Evolutionary conservation across 139 green algal species (phyloP).

Genomic region (Chlamydomonas eustigma): DNA sequence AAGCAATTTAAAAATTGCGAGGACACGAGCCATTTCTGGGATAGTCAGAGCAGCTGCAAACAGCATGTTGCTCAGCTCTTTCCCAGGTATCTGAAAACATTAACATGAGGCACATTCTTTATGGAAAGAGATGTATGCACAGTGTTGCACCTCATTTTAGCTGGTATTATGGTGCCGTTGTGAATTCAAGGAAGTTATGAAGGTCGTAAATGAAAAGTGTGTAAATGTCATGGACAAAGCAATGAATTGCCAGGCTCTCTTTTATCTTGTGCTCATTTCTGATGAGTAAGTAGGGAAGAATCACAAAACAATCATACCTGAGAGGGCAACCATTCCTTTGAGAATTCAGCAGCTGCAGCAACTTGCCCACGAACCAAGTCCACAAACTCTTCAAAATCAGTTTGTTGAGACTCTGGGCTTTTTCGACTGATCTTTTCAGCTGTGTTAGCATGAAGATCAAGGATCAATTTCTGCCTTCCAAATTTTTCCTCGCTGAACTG

Average conservation of each 20-base stretch:
- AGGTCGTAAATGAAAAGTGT: no score
- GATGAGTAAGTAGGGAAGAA: no score
- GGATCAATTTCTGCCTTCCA: background rate
- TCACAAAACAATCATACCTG: no score
- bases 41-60: background rate
- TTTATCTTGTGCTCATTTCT: no score
- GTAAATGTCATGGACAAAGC: no score
- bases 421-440: background rate
- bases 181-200: no score
- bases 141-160: no score
- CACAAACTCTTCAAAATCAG: constrained; percentile 19
- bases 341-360: background rate
- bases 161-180: no score
- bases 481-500: constrained; percentile 1
- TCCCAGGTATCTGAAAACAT: background rate
- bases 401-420: background rate
- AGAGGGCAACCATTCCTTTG: no score
- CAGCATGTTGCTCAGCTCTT: constrained; percentile 9
- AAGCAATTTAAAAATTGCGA: constrained; percentile 4
- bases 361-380: constrained; percentile 16
- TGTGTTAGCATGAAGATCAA: background rate
- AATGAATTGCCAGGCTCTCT: no score
- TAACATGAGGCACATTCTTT: no score
- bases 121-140: no score
- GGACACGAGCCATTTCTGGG: background rate